Conservation (phyloP, 2,329 filamentous ascomycete species). For the Monosporascus sp. region DNA sequence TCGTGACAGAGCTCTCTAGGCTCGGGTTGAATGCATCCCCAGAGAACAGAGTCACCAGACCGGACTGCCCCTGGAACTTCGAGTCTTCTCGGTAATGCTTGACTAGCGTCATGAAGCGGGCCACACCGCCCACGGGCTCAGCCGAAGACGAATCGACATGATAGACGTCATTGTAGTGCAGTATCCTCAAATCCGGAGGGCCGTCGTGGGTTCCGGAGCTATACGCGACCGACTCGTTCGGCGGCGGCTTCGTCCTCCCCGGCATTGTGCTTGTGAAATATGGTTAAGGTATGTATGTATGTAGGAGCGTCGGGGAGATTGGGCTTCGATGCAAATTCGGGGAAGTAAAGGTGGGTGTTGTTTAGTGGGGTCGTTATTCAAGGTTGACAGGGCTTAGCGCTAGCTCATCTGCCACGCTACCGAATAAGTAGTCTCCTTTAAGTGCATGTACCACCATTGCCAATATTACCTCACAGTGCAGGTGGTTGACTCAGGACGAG, state of each 20-base stretch:
- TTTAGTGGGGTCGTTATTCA: background rate
- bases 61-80: conserved; percentile 57
- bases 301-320: background rate
- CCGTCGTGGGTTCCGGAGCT: conserved; percentile 25
- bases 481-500: no score
- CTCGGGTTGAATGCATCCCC: conserved; percentile 92
- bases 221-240: conserved; percentile 25
- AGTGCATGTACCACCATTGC: no score
- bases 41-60: conserved; percentile 75
- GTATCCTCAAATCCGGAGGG: conserved; percentile 67
- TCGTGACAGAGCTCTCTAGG: conserved; percentile 82
- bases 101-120: conserved; percentile 73
- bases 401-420: no score
- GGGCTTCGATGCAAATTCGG: background rate
- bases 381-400: background rate
- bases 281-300: background rate
- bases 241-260: conserved; percentile 21
- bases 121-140: conserved; percentile 76
- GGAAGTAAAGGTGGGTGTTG: background rate
- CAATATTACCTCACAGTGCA: no score
- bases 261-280: conserved; percentile 14
- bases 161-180: conserved; percentile 95
- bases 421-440: no score
- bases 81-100: conserved; percentile 65
- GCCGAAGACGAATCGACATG: conserved; percentile 72